Percentiles rank a stretch among this genome's conserved stretches.
Evolutionary conservation across 2,329 filamentous ascomycete species (phyloP).

Genomic region (Epichloe sylvatica): DNA sequence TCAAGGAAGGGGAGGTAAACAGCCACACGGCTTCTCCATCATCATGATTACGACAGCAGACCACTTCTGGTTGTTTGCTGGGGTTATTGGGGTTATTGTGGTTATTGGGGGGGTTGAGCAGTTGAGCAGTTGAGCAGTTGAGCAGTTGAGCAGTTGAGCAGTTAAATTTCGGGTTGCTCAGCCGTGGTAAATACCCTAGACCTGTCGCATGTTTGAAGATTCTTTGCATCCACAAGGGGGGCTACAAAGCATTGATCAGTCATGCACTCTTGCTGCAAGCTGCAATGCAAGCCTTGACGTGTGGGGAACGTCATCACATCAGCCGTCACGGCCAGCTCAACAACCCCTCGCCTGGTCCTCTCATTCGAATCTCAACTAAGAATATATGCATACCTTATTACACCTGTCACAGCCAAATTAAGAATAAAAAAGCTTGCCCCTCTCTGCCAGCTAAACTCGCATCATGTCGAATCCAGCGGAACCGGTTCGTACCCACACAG

Average conservation of each 20-base stretch:
- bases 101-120: too few species aligned
- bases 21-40: neutral
- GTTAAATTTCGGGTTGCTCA: neutral
- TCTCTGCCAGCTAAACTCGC: neutral
- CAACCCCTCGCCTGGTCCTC: neutral
- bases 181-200: neutral
- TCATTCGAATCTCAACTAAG: neutral
- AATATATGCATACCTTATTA: neutral
- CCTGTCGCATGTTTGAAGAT: neutral
- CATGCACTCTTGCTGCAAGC: too few species aligned
- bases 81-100: neutral
- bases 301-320: conserved; percentile 29
- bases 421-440: neutral
- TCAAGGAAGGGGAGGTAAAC: neutral
- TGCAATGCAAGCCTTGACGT: neutral
- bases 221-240: neutral
- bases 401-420: neutral
- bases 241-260: too few species aligned
- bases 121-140: too few species aligned
- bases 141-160: too few species aligned
- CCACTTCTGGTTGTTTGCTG: neutral
- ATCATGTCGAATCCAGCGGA: conserved; percentile 30
- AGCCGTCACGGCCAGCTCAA: conserved; percentile 3
- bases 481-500: conserved; percentile 25
- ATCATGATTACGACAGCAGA: neutral